phyloP scores from a whole-genome alignment of 1,284 basidiomycete genomes.

The Ustilago bromivora region DNA sequence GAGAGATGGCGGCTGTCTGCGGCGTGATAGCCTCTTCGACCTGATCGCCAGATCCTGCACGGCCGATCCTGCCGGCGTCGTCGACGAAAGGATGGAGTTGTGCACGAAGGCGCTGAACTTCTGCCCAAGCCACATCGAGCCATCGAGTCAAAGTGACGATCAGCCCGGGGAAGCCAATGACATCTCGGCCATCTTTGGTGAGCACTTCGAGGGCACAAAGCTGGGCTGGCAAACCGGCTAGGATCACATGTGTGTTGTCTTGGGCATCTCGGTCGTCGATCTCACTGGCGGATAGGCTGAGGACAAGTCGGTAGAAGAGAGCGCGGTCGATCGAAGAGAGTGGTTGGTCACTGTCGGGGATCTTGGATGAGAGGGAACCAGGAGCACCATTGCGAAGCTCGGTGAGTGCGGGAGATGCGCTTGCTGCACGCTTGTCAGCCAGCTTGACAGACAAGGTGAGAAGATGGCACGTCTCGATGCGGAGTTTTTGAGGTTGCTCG shows the following conservation, averaged over 20 bases:
- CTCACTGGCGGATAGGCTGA: slow-evolving; percentile 43
- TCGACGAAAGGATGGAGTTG: slow-evolving; percentile 29
- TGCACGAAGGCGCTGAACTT: slow-evolving; percentile 55
- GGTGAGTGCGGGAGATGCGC: slow-evolving; percentile 47
- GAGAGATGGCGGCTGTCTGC: slow-evolving; percentile 20
- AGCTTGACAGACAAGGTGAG: slow-evolving; percentile 52
- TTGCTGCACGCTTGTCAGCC: slow-evolving; percentile 50
- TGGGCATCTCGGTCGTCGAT: slow-evolving; percentile 41
- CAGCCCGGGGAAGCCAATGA: slow-evolving; percentile 60
- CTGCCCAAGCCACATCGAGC: slow-evolving; percentile 55
- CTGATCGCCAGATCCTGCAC: slow-evolving; percentile 11
- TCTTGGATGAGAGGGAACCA: slow-evolving; percentile 59
- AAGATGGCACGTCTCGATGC: slow-evolving; percentile 54
- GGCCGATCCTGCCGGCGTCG: slow-evolving; percentile 22
- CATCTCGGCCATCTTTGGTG: slow-evolving; percentile 63
- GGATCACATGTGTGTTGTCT: slow-evolving; percentile 34
- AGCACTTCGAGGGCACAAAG: slow-evolving; percentile 61
- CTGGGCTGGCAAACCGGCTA: slow-evolving; percentile 52
- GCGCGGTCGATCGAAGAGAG: slow-evolving; percentile 62
- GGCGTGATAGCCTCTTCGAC: slow-evolving; percentile 15
- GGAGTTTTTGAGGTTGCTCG: slow-evolving; percentile 44
- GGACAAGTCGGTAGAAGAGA: slow-evolving; percentile 59
- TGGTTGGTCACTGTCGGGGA: slow-evolving; percentile 56
- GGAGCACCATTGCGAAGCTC: slow-evolving; percentile 60
- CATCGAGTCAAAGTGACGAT: slow-evolving; percentile 55